Evolutionary conservation across 2,329 filamentous ascomycete genomes (phyloP).

Genomic region (Colletotrichum scovillei): DNA sequence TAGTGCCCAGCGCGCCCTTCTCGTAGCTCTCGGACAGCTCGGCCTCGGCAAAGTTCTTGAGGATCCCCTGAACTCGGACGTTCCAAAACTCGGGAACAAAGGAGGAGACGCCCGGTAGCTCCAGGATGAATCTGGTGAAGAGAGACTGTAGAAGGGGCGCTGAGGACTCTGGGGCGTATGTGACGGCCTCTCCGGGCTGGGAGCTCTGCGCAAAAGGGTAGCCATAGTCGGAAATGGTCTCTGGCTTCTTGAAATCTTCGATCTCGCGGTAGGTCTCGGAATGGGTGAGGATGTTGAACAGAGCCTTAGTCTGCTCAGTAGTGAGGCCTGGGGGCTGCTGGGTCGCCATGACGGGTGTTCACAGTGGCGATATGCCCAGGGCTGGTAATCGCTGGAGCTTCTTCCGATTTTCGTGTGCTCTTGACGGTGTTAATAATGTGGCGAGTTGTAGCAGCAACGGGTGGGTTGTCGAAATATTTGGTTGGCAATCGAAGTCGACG

Average conservation of each 20-base stretch:
- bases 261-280: conserved; percentile 75
- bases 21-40: conserved; percentile 86
- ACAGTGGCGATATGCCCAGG: background rate
- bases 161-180: conserved; percentile 53
- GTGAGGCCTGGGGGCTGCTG: conserved; percentile 39
- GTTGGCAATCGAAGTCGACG: background rate
- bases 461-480: background rate
- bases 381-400: background rate
- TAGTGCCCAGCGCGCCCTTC: conserved; percentile 78
- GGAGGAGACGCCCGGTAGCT: conserved; percentile 73
- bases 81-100: conserved; percentile 75
- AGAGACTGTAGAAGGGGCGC: conserved; percentile 77
- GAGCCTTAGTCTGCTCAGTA: conserved; percentile 59
- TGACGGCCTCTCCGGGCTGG: background rate
- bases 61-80: conserved; percentile 67
- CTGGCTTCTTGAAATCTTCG: conserved; percentile 74
- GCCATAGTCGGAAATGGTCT: conserved; percentile 75
- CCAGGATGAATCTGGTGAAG: conserved; percentile 72
- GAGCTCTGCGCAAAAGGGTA: conserved; percentile 67
- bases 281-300: conserved; percentile 71
- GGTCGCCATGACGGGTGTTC: conserved; percentile 13
- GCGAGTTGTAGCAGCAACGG: background rate
- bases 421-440: background rate
- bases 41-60: conserved; percentile 72
- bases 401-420: background rate